Evolutionary conservation across 2,329 filamentous ascomycete genomes (phyloP).

Genomic region (Celoporthe dispersa): DNA sequence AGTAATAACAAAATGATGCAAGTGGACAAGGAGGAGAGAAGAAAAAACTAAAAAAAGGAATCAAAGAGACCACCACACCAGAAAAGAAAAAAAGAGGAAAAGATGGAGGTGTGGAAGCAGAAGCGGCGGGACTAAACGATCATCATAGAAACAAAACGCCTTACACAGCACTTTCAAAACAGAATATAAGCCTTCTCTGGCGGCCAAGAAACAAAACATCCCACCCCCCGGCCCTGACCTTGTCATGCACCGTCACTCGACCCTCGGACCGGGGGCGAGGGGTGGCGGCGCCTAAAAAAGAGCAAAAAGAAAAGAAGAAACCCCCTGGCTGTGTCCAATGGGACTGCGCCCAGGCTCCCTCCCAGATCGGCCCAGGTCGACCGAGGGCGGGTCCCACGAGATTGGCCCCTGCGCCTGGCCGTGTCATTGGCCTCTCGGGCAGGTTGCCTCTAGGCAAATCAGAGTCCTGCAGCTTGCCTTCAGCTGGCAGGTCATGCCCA

Average conservation of each 20-base stretch:
- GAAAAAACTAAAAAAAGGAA: conserved; percentile 10
- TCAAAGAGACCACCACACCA: conserved; percentile 6
- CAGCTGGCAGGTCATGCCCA: conserved; percentile 11
- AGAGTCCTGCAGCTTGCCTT: conserved; percentile 18
- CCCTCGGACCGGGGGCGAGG: conserved; percentile 8
- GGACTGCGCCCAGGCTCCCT: conserved; percentile 16
- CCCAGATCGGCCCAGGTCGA: conserved; percentile 4
- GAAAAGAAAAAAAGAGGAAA: background rate
- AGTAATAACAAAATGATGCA: background rate
- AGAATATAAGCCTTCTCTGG: conserved; percentile 19
- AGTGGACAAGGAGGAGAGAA: background rate
- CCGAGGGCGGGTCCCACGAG: conserved; percentile 23
- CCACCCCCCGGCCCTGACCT: conserved; percentile 8
- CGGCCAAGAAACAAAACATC: conserved; percentile 12
- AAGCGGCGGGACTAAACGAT: background rate
- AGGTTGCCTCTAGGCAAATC: conserved; percentile 25
- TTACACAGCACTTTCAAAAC: conserved; percentile 24
- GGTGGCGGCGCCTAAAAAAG: conserved; percentile 6
- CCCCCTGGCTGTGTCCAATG: conserved; percentile 24
- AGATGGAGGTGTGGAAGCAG: too few species aligned
- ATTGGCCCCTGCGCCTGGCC: conserved; percentile 27
- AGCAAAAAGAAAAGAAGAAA: background rate
- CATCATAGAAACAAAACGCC: conserved; percentile 24
- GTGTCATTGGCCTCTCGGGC: conserved; percentile 25
- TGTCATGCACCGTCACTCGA: background rate